phyloP scores from a whole-genome alignment of 257 asterid species.

The Buddleja alternifolia region DNA sequence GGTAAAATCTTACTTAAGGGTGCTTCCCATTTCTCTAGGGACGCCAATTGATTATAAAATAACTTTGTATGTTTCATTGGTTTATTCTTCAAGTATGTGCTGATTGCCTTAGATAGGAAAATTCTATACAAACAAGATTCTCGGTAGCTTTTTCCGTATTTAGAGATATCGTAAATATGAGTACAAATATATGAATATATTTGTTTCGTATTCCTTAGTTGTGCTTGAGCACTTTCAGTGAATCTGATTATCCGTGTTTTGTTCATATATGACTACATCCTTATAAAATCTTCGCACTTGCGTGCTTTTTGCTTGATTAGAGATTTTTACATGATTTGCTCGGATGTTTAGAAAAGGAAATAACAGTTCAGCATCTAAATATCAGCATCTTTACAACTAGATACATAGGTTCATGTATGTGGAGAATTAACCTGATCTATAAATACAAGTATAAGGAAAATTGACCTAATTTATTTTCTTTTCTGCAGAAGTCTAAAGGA shows the following conservation, averaged over 20 bases:
- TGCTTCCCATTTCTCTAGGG: background rate
- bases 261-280: no score
- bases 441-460: background rate
- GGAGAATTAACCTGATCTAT: background rate
- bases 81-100: background rate
- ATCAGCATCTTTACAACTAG: no score
- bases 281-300: no score
- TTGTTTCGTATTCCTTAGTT: background rate
- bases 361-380: background rate
- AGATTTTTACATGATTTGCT: background rate
- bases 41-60: background rate
- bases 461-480: background rate
- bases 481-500: constrained; percentile 59
- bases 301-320: background rate
- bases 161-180: background rate
- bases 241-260: background rate
- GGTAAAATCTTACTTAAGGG: background rate
- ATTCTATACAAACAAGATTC: background rate
- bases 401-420: background rate
- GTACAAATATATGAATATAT: background rate
- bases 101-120: background rate
- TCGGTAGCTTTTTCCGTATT: background rate
- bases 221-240: background rate
- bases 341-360: background rate
- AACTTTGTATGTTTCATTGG: background rate